Conservation (phyloP, 192 early-diverging fungal species). For the Coemansia aciculifera region DNA sequence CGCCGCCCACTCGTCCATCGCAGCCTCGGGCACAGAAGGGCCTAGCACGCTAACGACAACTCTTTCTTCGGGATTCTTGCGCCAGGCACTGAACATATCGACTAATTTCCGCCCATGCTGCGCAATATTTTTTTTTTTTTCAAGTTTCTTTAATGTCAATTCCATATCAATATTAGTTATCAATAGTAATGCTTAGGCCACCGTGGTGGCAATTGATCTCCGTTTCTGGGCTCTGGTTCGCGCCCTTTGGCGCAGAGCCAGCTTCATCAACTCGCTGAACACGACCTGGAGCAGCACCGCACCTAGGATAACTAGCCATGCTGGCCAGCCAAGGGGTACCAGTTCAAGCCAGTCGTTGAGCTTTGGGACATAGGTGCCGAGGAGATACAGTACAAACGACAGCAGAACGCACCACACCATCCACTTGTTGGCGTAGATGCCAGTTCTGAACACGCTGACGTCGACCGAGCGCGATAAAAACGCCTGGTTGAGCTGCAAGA, state of each 20-base stretch:
- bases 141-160: background rate
- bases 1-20: constrained; percentile 32
- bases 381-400: constrained; percentile 67
- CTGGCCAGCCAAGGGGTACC: constrained; percentile 56
- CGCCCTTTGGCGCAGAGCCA: constrained; percentile 47
- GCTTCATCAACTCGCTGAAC: constrained; percentile 65
- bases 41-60: constrained; percentile 11
- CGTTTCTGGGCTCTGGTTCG: background rate
- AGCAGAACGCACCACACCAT: constrained; percentile 77
- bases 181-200: background rate
- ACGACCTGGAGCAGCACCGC: constrained; percentile 58
- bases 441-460: constrained; percentile 72
- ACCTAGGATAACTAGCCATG: constrained; percentile 67
- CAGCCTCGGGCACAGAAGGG: constrained; percentile 47
- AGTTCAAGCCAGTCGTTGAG: constrained; percentile 62
- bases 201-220: background rate
- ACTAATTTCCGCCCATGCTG: background rate
- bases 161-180: background rate
- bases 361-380: constrained; percentile 80
- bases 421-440: constrained; percentile 74
- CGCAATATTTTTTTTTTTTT: background rate
- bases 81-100: constrained; percentile 8
- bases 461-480: constrained; percentile 80
- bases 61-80: background rate
- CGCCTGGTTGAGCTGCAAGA: constrained; percentile 84